A percentile compares a stretch with the other conserved stretches of the same genome.
These are phyloP conservation scores for Penicillium hordei DNA, from an alignment of 2,329 filamentous ascomycete species.

Conservation along the genomic window DNA sequence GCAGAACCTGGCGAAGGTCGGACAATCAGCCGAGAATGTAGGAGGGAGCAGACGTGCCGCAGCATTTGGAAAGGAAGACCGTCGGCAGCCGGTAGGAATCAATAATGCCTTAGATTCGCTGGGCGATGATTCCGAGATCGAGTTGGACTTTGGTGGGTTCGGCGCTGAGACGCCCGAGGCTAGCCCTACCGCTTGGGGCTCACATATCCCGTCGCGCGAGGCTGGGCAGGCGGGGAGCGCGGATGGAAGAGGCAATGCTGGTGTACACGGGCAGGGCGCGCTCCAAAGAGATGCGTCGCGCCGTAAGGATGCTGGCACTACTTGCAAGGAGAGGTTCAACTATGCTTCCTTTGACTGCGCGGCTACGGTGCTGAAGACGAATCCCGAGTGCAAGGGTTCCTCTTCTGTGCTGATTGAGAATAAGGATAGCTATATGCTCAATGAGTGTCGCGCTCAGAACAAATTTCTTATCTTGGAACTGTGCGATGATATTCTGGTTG, in stretches of 20 bases:
- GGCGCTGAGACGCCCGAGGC: constrained; percentile 46
- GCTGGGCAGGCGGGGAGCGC: constrained; percentile 12
- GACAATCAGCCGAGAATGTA: constrained; percentile 71
- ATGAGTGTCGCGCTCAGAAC: constrained; percentile 80
- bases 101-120: constrained; percentile 73
- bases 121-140: constrained; percentile 86
- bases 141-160: constrained; percentile 68
- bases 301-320: constrained; percentile 92
- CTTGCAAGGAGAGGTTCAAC: constrained; percentile 96
- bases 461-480: constrained; percentile 95
- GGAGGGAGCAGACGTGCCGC: constrained; percentile 56
- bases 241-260: constrained; percentile 16
- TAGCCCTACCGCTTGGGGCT: constrained; percentile 34
- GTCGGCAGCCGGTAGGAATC: constrained; percentile 50
- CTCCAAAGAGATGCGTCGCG: constrained; percentile 59
- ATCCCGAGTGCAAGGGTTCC: constrained; percentile 79
- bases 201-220: constrained; percentile 29
- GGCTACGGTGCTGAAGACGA: constrained; percentile 88
- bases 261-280: constrained; percentile 44
- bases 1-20: constrained; percentile 81
- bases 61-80: constrained; percentile 51
- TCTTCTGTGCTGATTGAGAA: constrained; percentile 91
- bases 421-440: constrained; percentile 97
- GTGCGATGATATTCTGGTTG: constrained; percentile 81
- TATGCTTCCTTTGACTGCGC: constrained; percentile 97